Base-by-base conservation (phyloP, 345 rosid species). In the Salix purpurea region DNA sequence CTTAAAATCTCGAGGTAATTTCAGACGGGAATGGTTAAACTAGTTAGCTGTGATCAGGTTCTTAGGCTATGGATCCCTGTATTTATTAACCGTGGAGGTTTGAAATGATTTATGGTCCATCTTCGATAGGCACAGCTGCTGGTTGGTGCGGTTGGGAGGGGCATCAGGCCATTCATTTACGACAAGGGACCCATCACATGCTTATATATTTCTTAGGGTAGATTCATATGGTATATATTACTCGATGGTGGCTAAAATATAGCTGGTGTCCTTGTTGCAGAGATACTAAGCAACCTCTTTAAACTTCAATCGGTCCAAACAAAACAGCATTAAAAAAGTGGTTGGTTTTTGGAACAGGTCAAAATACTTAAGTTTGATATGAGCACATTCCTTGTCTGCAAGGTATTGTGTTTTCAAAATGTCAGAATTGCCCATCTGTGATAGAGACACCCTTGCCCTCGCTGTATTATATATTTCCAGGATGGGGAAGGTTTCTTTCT, bases 231-330 rank as follows among this genome's bases (percentile, higher is more conserved):
- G 66, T 18, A 76, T 61, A 44, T n/a, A 60, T 18, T 7, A 34
- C 7, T 58, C 37, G 14, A 77, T 80, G 67, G 68, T 65, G 50
- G 54, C 37, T 73, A 74, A 48, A 74, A 79, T 62, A 74, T 64
- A 48, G 77, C 84, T 78, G 84, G 62, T 64, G 89, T 85, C 85
- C 14, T 82, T 87, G 87, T 86, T 87, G 89, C 90, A 78, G 85
- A 79, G 86, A 83, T 82, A 80, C 84, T 10, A 86, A 87, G 90
- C 91, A 90, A 90, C 77, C 89, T 74, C 21, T 69, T 32, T n/a
- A 54, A 84, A 72, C 71, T 71, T 82, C 76, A 79, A 81, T 69
- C 80, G 83, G 84, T 80, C 84, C 80, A 77, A 82, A 78, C 86
- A 82, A 64, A 73, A 52, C 64, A 67, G 79, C 82, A 52, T 37